Percentiles rank a stretch among this genome's conserved stretches.
phyloP scores from a whole-genome alignment of 208 protist species.

The Blechomonas ayalai region DNA sequence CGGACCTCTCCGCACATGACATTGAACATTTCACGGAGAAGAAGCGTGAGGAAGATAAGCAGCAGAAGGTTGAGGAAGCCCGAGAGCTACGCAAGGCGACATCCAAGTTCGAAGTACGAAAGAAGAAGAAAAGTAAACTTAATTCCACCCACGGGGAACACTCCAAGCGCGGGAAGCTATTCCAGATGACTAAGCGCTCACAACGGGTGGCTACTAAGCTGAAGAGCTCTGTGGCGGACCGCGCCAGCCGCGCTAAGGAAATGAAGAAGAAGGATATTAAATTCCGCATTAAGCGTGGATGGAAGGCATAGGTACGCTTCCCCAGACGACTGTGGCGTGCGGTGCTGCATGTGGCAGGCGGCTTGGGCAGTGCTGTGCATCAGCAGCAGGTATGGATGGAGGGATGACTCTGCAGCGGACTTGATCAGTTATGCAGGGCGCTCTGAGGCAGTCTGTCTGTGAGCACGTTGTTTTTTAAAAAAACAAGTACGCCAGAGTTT shows the following conservation, averaged over 20 bases:
- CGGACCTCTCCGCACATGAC: slow-evolving; percentile 66
- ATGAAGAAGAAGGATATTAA: slow-evolving; percentile 93
- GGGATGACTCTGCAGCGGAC: too few relatives aligned
- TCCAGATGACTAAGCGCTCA: slow-evolving; percentile 89
- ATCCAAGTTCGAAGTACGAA: slow-evolving; percentile 84
- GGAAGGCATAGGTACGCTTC: slow-evolving; percentile 78
- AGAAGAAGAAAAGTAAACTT: slow-evolving; percentile 88
- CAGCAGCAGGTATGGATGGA: too few relatives aligned
- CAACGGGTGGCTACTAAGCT: slow-evolving; percentile 79
- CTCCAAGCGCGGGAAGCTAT: slow-evolving; percentile 84
- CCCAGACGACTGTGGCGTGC: not conserved
- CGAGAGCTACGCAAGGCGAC: slow-evolving; percentile 69
- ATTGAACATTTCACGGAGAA: slow-evolving; percentile 85
- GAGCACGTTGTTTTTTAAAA: too few relatives aligned
- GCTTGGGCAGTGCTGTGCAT: too few relatives aligned
- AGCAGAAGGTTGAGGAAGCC: slow-evolving; percentile 78
- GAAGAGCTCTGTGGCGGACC: slow-evolving; percentile 69
- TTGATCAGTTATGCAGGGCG: too few relatives aligned
- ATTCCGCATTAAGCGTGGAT: slow-evolving; percentile 89
- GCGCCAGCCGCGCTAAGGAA: slow-evolving; percentile 65
- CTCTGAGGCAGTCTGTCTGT: too few relatives aligned
- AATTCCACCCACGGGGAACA: slow-evolving; percentile 84
- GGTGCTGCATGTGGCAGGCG: too few relatives aligned
- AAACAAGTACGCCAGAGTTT: too few relatives aligned
- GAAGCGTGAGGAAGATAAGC: slow-evolving; percentile 67